Evolutionary conservation across 2,329 filamentous ascomycete species (phyloP), one percentile per base, ranked within the genome.

Genomic region (Peltaster fructicola): DNA sequence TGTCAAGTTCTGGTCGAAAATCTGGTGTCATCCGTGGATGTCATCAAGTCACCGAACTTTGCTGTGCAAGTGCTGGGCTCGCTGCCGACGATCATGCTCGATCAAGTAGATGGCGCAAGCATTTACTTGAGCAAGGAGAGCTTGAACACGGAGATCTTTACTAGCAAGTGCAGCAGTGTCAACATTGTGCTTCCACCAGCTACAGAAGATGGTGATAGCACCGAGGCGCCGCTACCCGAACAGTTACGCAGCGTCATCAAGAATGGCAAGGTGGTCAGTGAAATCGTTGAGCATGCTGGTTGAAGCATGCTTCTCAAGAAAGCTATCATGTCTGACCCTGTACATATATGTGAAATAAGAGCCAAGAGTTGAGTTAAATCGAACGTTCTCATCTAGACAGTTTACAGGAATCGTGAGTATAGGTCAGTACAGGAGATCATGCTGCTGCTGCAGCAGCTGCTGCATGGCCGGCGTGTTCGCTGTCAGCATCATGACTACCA

Each of bases 261-360:
- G 51, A 59, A 81, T 52, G 77, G 79, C 12, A 70, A 76, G 36
- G 48, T 95, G 34, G 66, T 85, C 14, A 92, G 72, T 45, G 85
- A 95, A 63, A 95, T 98, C 50, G 88, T 98, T 10, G 82, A 88
- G 43, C 85, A 95, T 56, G 71, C 78, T 35, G 84, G 85, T 29
- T 93, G 62, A 37, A 45, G 11, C 15, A 24, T 31, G 7, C 13
- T 7, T 16, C 17, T 16, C 15, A 14, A 18, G 15, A 11, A 8
- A n/a, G n/a, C n/a, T n/a, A n/a, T n/a, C n/a, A n/a, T n/a, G n/a
- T n/a, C n/a, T n/a, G n/a, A n/a, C n/a, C n/a, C n/a, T n/a, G n/a
- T n/a, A n/a, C n/a, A n/a, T n/a, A n/a, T n/a, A n/a, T n/a, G n/a
- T n/a, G n/a, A n/a, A n/a, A n/a, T n/a, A n/a, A n/a, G n/a, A n/a